These are phyloP conservation scores for Casuarina glauca DNA, from an alignment of 306 rosid species.

Conservation along the genomic window DNA sequence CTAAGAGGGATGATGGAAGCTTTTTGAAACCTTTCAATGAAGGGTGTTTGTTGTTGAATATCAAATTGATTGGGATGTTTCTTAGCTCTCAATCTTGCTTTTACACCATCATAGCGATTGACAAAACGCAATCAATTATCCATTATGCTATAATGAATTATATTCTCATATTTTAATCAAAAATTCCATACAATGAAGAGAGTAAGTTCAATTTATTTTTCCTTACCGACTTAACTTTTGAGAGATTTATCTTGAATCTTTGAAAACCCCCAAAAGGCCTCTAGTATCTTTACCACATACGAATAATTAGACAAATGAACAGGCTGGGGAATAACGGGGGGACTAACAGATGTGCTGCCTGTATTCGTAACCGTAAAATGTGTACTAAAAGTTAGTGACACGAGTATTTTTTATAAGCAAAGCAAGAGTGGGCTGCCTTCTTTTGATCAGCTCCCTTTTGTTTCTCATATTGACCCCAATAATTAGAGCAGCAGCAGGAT, in stretches of 20 bases:
- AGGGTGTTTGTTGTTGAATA: slow-evolving; percentile 21
- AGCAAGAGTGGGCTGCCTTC: slow-evolving; percentile 16
- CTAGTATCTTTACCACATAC: neutral
- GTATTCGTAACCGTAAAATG: slow-evolving; percentile 25
- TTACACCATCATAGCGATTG: slow-evolving; percentile 21
- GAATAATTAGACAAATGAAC: neutral
- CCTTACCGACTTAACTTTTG: too few relatives aligned
- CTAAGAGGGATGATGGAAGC: slow-evolving; percentile 19
- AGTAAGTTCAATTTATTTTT: too few relatives aligned
- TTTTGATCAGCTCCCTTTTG: slow-evolving; percentile 19
- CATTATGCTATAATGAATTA: neutral
- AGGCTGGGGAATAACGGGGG: too few relatives aligned
- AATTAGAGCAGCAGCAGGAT: slow-evolving; percentile 15
- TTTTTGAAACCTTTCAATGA: neutral
- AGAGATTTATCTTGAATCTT: neutral
- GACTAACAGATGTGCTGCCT: neutral
- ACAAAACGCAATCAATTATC: slow-evolving; percentile 20
- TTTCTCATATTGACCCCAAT: slow-evolving; percentile 10
- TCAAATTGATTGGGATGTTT: slow-evolving; percentile 28
- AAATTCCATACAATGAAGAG: too few relatives aligned
- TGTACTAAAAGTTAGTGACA: slow-evolving; percentile 35
- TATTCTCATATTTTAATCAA: too few relatives aligned
- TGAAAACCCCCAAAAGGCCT: neutral
- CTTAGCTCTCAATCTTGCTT: slow-evolving; percentile 29
- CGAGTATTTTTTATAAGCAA: slow-evolving; percentile 24